Base-by-base conservation (phyloP, 192 early-diverging fungal genomes). In the Backusella circina region DNA sequence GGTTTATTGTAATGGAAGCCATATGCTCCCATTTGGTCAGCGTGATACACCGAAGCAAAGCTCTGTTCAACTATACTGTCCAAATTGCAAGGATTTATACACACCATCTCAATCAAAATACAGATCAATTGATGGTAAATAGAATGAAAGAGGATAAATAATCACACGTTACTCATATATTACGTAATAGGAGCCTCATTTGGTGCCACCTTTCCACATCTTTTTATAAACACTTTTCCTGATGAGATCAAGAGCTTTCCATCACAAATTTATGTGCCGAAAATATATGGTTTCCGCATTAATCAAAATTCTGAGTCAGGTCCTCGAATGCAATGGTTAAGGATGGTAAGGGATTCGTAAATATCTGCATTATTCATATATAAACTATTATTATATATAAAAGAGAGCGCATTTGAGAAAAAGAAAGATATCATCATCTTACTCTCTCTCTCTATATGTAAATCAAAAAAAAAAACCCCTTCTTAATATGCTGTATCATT, bases 241-340 rank as follows among this genome's bases (percentile, higher is more conserved):
- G 89, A 93, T 38, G 76, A 94, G 37, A 81, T 92, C 15, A 94
- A 93, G 69, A 72, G 75, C 30, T 79, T 84, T 5, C 78, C 79
- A 66, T 73, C 79, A 47, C 85, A 85, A 32, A 86, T 93, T 28
- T 98, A 97, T 84, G 81, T 85, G 6, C 95, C 95, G 28, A 88
- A 85, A n/a, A 89, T 99, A 38, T 99, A 96, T 86, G 97, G 97
- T 30, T 98, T 99, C 82, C 86, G 92, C 51, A 86, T 99, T 51
- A 93, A 87, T 82, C 92, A 93, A 84, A 84, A 78, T 70, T 89
- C 91, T 75, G 79, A 79, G 67, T 83, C 86, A 64, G 98, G 95
- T 23, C 96, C 96, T 23, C 87, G 92, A 70, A 98, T 98, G 95
- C 86, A 89, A 77, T 98, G 97, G 97, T 83, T 99, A 81, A 86